Conservation (phyloP, 1,284 basidiomycete species). For the Macrocystidia cucumis region DNA sequence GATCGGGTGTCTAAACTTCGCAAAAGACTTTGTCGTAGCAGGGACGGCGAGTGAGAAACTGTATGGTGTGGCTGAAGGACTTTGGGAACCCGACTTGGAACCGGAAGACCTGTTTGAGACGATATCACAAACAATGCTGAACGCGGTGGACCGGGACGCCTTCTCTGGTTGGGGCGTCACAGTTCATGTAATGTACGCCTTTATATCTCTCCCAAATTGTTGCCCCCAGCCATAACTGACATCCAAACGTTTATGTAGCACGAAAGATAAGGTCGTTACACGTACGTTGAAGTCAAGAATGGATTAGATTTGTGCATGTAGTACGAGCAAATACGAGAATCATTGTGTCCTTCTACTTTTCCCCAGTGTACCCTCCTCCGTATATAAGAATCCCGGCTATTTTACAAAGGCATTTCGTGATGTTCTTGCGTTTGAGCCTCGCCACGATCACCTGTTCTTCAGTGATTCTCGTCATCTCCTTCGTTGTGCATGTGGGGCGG, state of each 20-base stretch:
- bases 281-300: conserved; percentile 86
- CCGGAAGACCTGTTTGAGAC: conserved; percentile 99
- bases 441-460: no score
- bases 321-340: no score
- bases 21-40: conserved; percentile 95
- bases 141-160: conserved; percentile 94
- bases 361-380: no score
- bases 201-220: conserved; percentile 5
- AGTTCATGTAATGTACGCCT: conserved; percentile 90
- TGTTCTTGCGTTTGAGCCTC: no score
- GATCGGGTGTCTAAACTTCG: conserved; percentile 93
- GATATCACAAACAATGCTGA: conserved; percentile 93
- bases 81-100: conserved; percentile 97
- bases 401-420: no score
- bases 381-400: no score
- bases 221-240: conserved; percentile 5
- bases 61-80: conserved; percentile 95
- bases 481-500: no score
- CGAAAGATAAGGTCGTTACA: conserved; percentile 80
- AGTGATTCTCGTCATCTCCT: no score
- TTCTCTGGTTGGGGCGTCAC: conserved; percentile 96
- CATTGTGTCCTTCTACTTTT: no score
- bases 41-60: conserved; percentile 93
- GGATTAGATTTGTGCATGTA: no score
- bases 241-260: conserved; percentile 42